Percentiles rank a stretch among this genome's conserved stretches.
phyloP scores from a whole-genome alignment of 139 green algal genomes.

The Picochlorum sp. region DNA sequence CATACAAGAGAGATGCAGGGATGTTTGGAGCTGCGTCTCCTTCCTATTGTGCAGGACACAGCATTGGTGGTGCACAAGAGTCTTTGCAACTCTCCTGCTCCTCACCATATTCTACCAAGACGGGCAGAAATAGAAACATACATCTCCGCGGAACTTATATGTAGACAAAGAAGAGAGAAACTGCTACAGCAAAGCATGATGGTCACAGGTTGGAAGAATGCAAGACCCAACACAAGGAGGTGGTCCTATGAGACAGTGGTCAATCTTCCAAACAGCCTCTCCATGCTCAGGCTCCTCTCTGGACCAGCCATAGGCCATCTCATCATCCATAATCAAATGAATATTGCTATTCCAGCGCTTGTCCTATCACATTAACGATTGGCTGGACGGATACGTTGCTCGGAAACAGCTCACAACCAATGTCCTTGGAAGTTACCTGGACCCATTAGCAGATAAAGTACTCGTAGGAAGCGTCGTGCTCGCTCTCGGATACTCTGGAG shows the following conservation, averaged over 20 bases:
- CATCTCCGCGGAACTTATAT: too few relatives aligned
- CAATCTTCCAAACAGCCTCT: conserved; percentile 45
- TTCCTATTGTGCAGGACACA: too few relatives aligned
- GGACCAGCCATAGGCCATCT: conserved; percentile 35
- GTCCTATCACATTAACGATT: conserved; percentile 47
- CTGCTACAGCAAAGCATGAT: too few relatives aligned
- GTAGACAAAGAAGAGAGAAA: too few relatives aligned
- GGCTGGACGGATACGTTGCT: conserved; percentile 71
- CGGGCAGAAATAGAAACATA: too few relatives aligned
- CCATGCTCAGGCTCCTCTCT: conserved; percentile 35
- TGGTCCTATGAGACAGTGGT: conserved; percentile 35
- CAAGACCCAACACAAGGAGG: neutral
- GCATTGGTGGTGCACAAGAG: too few relatives aligned
- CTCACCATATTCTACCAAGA: too few relatives aligned
- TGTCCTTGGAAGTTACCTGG: conserved; percentile 78
- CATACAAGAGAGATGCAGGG: too few relatives aligned
- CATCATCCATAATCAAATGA: conserved; percentile 30
- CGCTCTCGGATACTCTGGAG: conserved; percentile 44
- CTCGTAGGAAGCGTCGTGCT: conserved; percentile 35
- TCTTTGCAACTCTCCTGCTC: too few relatives aligned
- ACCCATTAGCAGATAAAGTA: conserved; percentile 81
- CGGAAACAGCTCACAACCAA: conserved; percentile 27
- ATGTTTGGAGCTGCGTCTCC: too few relatives aligned
- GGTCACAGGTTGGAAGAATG: neutral
- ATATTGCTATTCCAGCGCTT: conserved; percentile 16